Evolutionary conservation across 495 filamentous ascomycete species (phyloP), one percentile per base, ranked within the genome.

Genomic region (Durotheca rogersii): DNA sequence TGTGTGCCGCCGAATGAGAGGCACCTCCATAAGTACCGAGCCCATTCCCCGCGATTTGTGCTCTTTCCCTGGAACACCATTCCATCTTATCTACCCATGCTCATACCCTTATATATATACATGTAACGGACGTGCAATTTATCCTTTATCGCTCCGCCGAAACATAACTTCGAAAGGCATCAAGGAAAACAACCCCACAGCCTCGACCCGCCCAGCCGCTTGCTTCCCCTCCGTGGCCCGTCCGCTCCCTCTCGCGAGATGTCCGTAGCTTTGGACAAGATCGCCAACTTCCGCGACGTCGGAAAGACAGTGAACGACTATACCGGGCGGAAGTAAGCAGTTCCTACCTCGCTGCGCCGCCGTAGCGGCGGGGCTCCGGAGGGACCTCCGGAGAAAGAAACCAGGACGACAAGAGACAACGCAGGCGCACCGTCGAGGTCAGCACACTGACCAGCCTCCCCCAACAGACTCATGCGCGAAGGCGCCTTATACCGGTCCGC

Each of bases 281-380:
- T 92, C 51, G 72, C 87, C 65, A 93, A 94, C 64, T 91, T 94
- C 67, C 82, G 90, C 27, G 89, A 94, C 76, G 85, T 93, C 45
- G 89, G 84, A n/a, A 70, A 75, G 44, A 82, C 81, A 9, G 72
- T 91, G 47, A 93, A 93, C 48, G 65, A 73, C 16, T 74, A 76
- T 32, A 56, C 75, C 14, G 76, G 76, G 2, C 65, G 68, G 34
- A 72, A 73, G 84, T 85, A 69, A 59, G 74, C 21, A 27, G 27
- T 19, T 51, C 14, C 12, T 31, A 18, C 27, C 29, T 30, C 18
- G n/a, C n/a, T n/a, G n/a, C n/a, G n/a, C n/a, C n/a, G n/a, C n/a
- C 11, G 19, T 16, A 20, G 4, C 3, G 18, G 5, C 7, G 17
- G 23, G 35, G 36, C 16, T 7, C 27, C 14, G 36, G n/a, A 16